Evolutionary conservation across 2,329 filamentous ascomycete species (phyloP).

Genomic region (Penicillium sp.): DNA sequence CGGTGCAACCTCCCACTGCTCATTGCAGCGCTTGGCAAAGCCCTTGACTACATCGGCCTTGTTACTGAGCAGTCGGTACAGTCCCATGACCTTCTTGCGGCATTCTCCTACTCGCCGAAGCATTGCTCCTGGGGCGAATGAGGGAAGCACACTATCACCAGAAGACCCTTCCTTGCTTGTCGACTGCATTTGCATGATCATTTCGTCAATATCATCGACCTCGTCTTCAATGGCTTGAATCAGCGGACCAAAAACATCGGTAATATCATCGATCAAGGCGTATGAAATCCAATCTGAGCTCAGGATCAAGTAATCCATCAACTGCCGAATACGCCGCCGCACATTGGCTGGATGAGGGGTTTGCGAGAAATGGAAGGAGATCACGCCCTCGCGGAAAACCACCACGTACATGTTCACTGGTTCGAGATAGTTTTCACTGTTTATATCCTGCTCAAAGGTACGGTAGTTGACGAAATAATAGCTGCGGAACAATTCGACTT

Average conservation of each 20-base stretch:
- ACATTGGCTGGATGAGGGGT: conserved; percentile 96
- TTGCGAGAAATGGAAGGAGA: conserved; percentile 96
- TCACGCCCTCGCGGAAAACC: conserved; percentile 90
- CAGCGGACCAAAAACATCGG: conserved; percentile 88
- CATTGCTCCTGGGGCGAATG: conserved; percentile 70
- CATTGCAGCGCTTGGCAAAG: conserved; percentile 96
- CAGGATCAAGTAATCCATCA: conserved; percentile 89
- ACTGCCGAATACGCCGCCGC: conserved; percentile 83
- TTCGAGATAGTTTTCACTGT: conserved; percentile 85
- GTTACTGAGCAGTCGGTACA: conserved; percentile 89
- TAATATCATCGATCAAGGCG: conserved; percentile 96
- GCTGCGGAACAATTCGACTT: conserved; percentile 93
- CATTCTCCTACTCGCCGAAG: conserved; percentile 88
- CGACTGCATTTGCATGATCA: conserved; percentile 78
- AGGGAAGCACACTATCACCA: conserved; percentile 31
- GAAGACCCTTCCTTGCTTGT: conserved; percentile 41
- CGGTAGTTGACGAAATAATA: conserved; percentile 99
- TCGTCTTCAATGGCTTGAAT: conserved; percentile 94
- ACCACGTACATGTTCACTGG: conserved; percentile 97
- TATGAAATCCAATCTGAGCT: conserved; percentile 98
- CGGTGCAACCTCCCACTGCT: conserved; percentile 95
- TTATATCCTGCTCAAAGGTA: conserved; percentile 91
- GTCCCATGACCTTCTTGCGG: conserved; percentile 93
- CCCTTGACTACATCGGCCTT: conserved; percentile 99
- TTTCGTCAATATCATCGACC: conserved; percentile 94